These are phyloP conservation scores for Periglandula ipomoeae DNA, from an alignment of 2,329 filamentous ascomycete species.

Conservation along the genomic window DNA sequence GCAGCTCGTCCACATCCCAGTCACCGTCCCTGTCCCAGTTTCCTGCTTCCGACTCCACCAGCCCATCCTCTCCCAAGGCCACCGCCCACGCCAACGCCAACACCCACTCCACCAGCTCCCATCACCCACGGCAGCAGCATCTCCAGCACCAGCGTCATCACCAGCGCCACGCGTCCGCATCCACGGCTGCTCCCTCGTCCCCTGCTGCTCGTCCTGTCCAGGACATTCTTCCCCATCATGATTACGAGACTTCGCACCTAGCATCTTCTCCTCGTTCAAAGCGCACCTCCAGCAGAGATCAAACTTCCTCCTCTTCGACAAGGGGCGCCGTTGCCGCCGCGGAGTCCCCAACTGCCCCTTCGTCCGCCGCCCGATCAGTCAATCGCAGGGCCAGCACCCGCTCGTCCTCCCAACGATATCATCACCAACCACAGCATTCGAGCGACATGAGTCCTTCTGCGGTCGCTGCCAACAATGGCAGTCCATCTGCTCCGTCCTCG, in stretches of 20 bases:
- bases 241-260: constrained; percentile 65
- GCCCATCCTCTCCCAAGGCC: background rate
- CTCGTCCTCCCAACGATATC: constrained; percentile 27
- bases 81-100: background rate
- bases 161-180: constrained; percentile 31
- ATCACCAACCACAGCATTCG: constrained; percentile 20
- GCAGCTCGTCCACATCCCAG: background rate
- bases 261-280: constrained; percentile 45
- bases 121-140: constrained; percentile 10
- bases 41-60: background rate
- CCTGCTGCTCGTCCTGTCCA: constrained; percentile 26
- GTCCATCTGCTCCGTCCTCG: constrained; percentile 40
- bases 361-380: constrained; percentile 18
- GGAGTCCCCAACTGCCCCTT: constrained; percentile 21
- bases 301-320: constrained; percentile 24
- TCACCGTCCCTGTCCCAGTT: background rate
- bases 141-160: constrained; percentile 23
- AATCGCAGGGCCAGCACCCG: constrained; percentile 43
- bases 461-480: constrained; percentile 40
- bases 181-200: constrained; percentile 15
- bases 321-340: constrained; percentile 40
- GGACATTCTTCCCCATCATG: constrained; percentile 46
- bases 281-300: constrained; percentile 58
- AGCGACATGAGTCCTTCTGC: constrained; percentile 42
- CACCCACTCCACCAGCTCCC: constrained; percentile 3